Evolutionary conservation across 106 monocot species (phyloP).

Genomic region (Allium fistulosum): DNA sequence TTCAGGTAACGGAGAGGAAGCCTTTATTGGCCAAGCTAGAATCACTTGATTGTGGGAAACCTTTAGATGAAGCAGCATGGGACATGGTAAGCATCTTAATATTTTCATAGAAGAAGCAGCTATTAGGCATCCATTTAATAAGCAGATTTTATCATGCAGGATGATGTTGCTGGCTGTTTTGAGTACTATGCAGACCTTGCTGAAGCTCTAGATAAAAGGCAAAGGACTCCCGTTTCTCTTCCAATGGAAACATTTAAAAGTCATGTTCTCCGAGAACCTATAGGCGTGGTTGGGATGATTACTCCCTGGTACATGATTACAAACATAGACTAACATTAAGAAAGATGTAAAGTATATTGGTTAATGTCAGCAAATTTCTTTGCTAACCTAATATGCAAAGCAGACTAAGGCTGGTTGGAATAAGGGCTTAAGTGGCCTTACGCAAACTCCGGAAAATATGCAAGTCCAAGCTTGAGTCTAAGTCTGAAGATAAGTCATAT

Average conservation of each 20-base stretch:
- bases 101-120: background rate
- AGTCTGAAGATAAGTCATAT: too few species aligned
- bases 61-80: conserved; percentile 94
- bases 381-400: too few species aligned
- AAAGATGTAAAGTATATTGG: too few species aligned
- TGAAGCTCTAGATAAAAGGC: conserved; percentile 76
- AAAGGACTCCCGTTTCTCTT: conserved; percentile 72
- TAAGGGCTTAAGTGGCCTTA: too few species aligned
- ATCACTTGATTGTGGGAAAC: conserved; percentile 89
- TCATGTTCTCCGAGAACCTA: conserved; percentile 69
- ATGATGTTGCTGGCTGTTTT: conserved; percentile 98
- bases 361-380: too few species aligned
- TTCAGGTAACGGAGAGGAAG: conserved; percentile 85
- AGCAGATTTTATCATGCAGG: conserved; percentile 30
- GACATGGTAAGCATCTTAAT: conserved; percentile 55
- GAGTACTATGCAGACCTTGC: conserved; percentile 97
- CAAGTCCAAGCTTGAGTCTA: too few species aligned
- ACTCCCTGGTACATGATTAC: conserved; percentile 75
- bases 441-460: too few species aligned
- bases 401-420: too few species aligned
- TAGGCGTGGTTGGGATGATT: conserved; percentile 94
- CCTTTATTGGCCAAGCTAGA: conserved; percentile 75
- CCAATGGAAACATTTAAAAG: conserved; percentile 89
- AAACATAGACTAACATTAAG: too few species aligned
- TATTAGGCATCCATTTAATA: too few species aligned